phyloP scores from a whole-genome alignment of 192 early-diverging fungal species.

The Thamnidium elegans region DNA sequence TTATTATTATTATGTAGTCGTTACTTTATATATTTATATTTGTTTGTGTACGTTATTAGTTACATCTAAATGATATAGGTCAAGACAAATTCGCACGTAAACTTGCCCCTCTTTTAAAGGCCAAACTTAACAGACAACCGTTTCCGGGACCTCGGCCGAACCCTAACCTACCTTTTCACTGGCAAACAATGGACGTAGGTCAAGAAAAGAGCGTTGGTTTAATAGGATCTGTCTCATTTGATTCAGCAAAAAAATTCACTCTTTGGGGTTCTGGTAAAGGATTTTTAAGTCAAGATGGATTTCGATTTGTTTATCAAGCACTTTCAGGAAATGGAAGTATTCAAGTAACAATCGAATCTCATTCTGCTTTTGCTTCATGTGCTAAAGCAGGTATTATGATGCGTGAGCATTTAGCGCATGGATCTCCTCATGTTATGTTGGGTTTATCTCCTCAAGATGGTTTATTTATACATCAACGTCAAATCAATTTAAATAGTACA shows the following conservation, averaged over 20 bases:
- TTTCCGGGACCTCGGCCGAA: conserved; percentile 18
- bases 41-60: conserved; percentile 9
- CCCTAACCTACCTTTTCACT: conserved; percentile 20
- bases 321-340: conserved; percentile 10
- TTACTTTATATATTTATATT: not conserved
- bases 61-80: conserved; percentile 24
- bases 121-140: conserved; percentile 20
- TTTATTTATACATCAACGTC: conserved; percentile 21
- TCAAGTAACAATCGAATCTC: conserved; percentile 21
- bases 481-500: conserved; percentile 6
- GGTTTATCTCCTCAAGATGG: conserved; percentile 31
- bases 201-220: conserved; percentile 18
- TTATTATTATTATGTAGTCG: not conserved
- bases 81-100: conserved; percentile 21
- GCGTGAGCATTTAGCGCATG: conserved; percentile 20
- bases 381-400: conserved; percentile 35
- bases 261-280: conserved; percentile 30
- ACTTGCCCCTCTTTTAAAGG: conserved; percentile 25
- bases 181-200: conserved; percentile 35
- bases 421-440: conserved; percentile 22
- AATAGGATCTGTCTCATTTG: conserved; percentile 30
- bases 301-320: conserved; percentile 27
- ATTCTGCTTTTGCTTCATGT: conserved; percentile 30
- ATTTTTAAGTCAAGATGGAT: conserved; percentile 17
- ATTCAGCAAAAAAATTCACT: conserved; percentile 26